Evolutionary conservation across 169 alveolate species (phyloP).

Genomic region (Plasmodium gallinaceum): DNA sequence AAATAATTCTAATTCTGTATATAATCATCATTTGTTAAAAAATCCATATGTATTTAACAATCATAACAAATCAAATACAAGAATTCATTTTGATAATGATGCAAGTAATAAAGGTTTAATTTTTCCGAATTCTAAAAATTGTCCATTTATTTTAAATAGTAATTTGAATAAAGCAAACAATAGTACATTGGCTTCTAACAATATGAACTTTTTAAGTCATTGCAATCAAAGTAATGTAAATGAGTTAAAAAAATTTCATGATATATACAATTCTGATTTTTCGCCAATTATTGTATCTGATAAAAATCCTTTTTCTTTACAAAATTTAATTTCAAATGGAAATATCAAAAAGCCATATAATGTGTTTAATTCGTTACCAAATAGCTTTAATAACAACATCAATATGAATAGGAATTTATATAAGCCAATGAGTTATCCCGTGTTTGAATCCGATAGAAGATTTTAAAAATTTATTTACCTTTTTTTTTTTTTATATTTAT

Average conservation of each 20-base stretch:
- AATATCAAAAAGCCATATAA: constrained; percentile 17
- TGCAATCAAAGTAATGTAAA: constrained; percentile 38
- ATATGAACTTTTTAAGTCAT: constrained; percentile 31
- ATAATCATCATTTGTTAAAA: constrained; percentile 4
- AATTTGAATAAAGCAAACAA: constrained; percentile 17
- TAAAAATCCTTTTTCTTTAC: constrained; percentile 76
- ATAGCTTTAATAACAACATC: constrained; percentile 19
- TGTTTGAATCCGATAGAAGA: background rate
- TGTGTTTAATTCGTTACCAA: constrained; percentile 15
- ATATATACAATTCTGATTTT: constrained; percentile 39
- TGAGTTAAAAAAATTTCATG: constrained; percentile 42
- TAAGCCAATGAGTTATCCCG: constrained; percentile 7
- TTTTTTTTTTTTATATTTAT: background rate
- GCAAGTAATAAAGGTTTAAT: constrained; percentile 13
- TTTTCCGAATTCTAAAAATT: constrained; percentile 12
- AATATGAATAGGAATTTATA: constrained; percentile 24
- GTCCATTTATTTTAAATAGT: constrained; percentile 29
- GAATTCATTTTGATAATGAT: constrained; percentile 24
- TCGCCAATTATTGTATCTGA: constrained; percentile 65
- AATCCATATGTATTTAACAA: constrained; percentile 38
- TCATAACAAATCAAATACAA: constrained; percentile 25
- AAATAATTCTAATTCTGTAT: constrained; percentile 52
- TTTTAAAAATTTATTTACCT: background rate
- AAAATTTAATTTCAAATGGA: constrained; percentile 50
- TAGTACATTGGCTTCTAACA: constrained; percentile 7